phyloP scores from a whole-genome alignment of 179 eudicot genomes.

The Spergularia azorica region DNA sequence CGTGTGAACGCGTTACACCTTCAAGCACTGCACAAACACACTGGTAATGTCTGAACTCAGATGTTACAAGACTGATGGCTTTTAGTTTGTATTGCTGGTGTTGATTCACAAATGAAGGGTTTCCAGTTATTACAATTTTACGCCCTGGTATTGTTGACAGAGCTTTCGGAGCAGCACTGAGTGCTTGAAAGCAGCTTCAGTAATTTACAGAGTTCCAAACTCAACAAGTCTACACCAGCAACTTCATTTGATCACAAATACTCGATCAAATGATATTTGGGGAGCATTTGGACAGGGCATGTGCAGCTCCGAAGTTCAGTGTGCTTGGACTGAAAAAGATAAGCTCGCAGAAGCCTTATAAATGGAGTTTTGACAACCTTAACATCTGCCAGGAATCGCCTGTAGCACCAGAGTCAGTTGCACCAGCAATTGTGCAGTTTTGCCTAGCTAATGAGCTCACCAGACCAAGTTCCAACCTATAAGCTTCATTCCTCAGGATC shows the following conservation, averaged over 20 bases:
- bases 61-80: too few relatives aligned
- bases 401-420: conserved; percentile 29
- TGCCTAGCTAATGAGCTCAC: conserved; percentile 28
- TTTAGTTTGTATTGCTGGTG: too few relatives aligned
- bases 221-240: neutral
- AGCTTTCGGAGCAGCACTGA: too few relatives aligned
- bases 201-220: too few relatives aligned
- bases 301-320: neutral
- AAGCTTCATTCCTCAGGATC: conserved; percentile 49
- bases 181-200: too few relatives aligned
- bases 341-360: conserved; percentile 23
- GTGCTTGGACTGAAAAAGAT: neutral
- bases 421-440: conserved; percentile 16
- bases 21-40: too few relatives aligned
- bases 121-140: too few relatives aligned
- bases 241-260: conserved; percentile 28
- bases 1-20: too few relatives aligned
- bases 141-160: too few relatives aligned
- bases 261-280: conserved; percentile 7
- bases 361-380: conserved; percentile 53
- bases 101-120: too few relatives aligned
- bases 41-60: too few relatives aligned
- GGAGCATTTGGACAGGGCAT: neutral
- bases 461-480: conserved; percentile 39
- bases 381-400: conserved; percentile 44